Conservation (phyloP, 1,284 basidiomycete genomes). For the Ustilago trichophora region DNA sequence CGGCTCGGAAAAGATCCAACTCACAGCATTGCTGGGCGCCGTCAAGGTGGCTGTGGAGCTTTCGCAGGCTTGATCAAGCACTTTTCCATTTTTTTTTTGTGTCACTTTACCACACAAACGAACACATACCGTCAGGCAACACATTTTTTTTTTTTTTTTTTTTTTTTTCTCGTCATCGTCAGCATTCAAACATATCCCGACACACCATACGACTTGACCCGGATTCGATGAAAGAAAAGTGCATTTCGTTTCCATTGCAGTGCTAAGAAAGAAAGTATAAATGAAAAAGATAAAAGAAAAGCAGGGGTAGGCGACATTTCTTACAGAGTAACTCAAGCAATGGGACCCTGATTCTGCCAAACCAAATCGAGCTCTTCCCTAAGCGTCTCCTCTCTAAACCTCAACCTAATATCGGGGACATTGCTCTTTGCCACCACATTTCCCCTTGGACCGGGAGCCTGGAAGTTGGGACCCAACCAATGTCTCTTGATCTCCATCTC, state of each 20-base stretch:
- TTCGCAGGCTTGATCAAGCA: conserved; percentile 21
- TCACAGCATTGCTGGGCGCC: conserved; percentile 88
- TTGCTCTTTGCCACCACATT: conserved; percentile 74
- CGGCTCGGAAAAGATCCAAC: conserved; percentile 90
- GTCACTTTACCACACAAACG: too few species aligned
- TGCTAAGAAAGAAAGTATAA: too few species aligned
- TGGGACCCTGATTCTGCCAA: conserved; percentile 34
- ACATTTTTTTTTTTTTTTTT: background rate
- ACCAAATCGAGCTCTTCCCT: conserved; percentile 74
- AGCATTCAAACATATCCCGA: too few species aligned
- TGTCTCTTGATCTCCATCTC: conserved; percentile 99
- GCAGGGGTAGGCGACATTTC: too few species aligned
- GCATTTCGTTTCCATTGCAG: too few species aligned
- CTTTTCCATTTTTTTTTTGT: background rate
- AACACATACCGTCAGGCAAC: too few species aligned
- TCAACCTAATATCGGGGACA: conserved; percentile 87
- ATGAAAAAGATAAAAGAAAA: too few species aligned
- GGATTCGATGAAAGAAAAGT: too few species aligned
- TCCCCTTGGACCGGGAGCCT: conserved; percentile 70
- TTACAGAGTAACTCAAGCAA: background rate
- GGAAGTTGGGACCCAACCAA: conserved; percentile 81
- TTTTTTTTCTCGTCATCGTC: background rate
- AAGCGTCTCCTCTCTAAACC: conserved; percentile 88
- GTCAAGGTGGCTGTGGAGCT: conserved; percentile 92
- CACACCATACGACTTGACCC: too few species aligned